Conservation (phyloP, 768 basidiomycete genomes). For the Lentinus brumalis region DNA sequence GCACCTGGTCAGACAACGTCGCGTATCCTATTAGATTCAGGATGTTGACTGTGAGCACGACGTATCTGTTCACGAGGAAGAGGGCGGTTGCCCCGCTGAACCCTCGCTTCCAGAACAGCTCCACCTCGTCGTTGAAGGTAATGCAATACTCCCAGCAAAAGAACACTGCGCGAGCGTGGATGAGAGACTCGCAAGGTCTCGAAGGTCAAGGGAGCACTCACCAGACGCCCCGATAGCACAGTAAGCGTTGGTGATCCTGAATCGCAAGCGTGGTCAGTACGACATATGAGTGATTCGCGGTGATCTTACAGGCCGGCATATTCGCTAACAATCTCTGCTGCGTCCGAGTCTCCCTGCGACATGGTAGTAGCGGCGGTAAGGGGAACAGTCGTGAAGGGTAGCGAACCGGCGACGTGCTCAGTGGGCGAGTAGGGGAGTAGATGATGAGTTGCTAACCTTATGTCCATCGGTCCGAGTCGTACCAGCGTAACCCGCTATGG, state of each 20-base stretch:
- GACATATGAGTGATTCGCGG: neutral
- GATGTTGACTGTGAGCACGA: neutral
- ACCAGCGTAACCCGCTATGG: too few relatives aligned
- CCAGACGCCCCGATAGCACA: neutral
- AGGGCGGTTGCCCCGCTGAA: neutral
- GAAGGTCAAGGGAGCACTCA: neutral
- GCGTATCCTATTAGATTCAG: neutral
- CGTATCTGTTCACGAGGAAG: neutral
- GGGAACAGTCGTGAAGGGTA: too few relatives aligned
- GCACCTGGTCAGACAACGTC: neutral
- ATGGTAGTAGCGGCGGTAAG: too few relatives aligned
- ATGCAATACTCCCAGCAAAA: neutral
- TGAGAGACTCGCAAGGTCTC: too few relatives aligned
- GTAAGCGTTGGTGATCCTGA: neutral
- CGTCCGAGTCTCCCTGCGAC: too few relatives aligned
- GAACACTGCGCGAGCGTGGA: neutral
- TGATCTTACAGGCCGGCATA: too few relatives aligned
- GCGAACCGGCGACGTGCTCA: too few relatives aligned
- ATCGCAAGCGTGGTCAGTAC: neutral
- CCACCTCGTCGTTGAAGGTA: neutral
- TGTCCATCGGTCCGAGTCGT: too few relatives aligned
- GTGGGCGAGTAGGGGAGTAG: too few relatives aligned
- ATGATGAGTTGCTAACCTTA: too few relatives aligned
- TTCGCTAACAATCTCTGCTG: too few relatives aligned
- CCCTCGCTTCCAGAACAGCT: neutral